Evolutionary conservation across 2,329 filamentous ascomycete genomes (phyloP).

Genomic region (Xylaria sp.): DNA sequence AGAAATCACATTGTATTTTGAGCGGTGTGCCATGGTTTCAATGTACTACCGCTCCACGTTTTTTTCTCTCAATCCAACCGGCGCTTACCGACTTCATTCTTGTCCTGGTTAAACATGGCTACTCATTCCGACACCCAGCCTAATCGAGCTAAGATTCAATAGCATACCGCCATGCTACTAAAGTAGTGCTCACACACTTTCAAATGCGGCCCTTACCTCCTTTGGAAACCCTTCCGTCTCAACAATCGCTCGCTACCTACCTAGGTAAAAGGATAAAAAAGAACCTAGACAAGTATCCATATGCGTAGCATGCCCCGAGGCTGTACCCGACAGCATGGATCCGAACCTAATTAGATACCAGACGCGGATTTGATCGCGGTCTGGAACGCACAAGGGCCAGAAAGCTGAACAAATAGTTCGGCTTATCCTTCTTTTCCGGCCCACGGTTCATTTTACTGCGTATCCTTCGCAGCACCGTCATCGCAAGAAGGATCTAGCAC

Average conservation of each 20-base stretch:
- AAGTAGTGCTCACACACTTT: background rate
- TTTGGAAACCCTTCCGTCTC: background rate
- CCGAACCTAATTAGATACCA: conserved; percentile 16
- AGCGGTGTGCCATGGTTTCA: conserved; percentile 1
- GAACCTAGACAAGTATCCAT: background rate
- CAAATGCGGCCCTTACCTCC: background rate
- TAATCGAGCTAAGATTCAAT: background rate
- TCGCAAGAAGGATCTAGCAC: background rate
- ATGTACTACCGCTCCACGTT: conserved; percentile 7
- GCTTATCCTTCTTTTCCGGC: conserved; percentile 6
- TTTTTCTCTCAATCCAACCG: background rate
- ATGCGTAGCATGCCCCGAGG: conserved; percentile 2
- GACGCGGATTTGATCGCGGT: conserved; percentile 1
- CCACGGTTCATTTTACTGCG: background rate
- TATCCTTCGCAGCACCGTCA: background rate
- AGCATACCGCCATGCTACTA: background rate
- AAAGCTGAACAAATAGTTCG: conserved; percentile 23
- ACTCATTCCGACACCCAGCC: background rate
- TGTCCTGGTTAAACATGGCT: background rate
- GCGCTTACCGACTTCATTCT: conserved; percentile 7
- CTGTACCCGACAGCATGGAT: conserved; percentile 34
- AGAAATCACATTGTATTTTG: conserved; percentile 21
- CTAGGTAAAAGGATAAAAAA: background rate
- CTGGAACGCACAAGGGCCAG: conserved; percentile 12
- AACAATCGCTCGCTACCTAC: background rate